Base-by-base conservation (phyloP, 441 rosid genomes). In the Eutrema salsugineum region DNA sequence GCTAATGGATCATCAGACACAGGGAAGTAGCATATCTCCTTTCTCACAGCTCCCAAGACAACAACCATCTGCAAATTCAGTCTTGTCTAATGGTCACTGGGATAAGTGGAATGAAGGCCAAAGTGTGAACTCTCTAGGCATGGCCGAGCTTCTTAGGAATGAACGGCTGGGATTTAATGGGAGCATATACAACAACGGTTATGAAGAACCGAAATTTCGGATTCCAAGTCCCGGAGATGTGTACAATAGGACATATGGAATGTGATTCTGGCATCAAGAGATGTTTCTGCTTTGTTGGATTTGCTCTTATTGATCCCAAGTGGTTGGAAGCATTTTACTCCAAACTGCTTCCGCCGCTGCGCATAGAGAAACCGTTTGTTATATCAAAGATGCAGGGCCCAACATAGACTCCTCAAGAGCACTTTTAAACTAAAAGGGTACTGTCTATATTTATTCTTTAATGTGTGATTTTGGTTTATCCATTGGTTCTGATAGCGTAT, bases 161-260 rank as follows among this genome's bases (percentile, higher is more conserved):
- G 94, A 89, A 79, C 87, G 91, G 72, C 63, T 85, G 68, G 97
- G 94, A 16, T 75, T 74, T 33, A 86, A 81, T 79, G 91, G n/a
- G n/a, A n/a, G n/a, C n/a, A n/a, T n/a, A n/a, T n/a, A 86, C 70
- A 80, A 63, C 57, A 70, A 35, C 44, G 85, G 92, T 28, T 91
- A 77, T 70, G 98, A 93, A 63, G 96, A 89, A 68, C 76, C 89
- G 11, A 87, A 83, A 76, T 85, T 68, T 54, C 79, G 82, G 78
- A 84, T 82, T 83, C 81, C 96, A 7, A 76, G 79, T 76, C 88
- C 98, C 11, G 91, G 91, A 19, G 86, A 60, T 63, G 51, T 82
- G 28, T 89, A 88, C 59, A 85, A 78, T 79, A 79, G 93, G 79
- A 84, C 94, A 44, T 91, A 81, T 57, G 86, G 90, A 75, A 89